Conservation (phyloP, 257 asterid genomes). For the Jasminum sambac region DNA sequence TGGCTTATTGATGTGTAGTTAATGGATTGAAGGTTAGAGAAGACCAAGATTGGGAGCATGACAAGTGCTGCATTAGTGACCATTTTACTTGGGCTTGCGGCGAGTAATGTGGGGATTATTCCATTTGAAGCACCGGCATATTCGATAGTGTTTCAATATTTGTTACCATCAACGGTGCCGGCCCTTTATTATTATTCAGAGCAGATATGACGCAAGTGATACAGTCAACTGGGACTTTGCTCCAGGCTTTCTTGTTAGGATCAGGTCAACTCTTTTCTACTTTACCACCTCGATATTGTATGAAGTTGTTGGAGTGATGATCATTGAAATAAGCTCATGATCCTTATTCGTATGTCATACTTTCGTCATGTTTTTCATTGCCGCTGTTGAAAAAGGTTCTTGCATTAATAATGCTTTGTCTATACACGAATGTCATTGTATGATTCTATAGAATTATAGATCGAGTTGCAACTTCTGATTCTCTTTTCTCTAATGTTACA, state of each 20-base stretch:
- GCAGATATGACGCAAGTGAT: conserved; percentile 64
- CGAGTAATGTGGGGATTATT: conserved; percentile 81
- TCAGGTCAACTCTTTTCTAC: conserved; percentile 49
- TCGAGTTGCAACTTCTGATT: conserved; percentile 13
- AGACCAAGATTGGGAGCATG: conserved; percentile 83
- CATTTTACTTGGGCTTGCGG: conserved; percentile 68
- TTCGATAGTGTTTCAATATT: conserved; percentile 57
- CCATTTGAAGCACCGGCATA: conserved; percentile 76
- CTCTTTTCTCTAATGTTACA: conserved; percentile 36
- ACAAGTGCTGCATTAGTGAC: conserved; percentile 81
- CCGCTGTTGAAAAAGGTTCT: conserved; percentile 3
- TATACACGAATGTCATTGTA: conserved; percentile 6
- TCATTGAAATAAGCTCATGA: background rate
- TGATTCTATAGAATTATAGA: background rate
- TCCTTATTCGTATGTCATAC: background rate
- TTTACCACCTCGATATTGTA: background rate
- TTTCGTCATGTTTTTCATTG: background rate
- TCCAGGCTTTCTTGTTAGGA: conserved; percentile 76
- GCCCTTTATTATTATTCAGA: conserved; percentile 72
- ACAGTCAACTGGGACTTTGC: conserved; percentile 63
- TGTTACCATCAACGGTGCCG: conserved; percentile 74
- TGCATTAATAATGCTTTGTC: conserved; percentile 12
- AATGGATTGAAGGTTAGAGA: conserved; percentile 67
- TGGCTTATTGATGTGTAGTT: conserved; percentile 22
- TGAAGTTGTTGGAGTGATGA: background rate